A percentile compares a stretch with the other conserved stretches of the same genome.
Evolutionary conservation across 2,329 filamentous ascomycete species (phyloP).

Genomic region (Aureobasidium subglaciale): DNA sequence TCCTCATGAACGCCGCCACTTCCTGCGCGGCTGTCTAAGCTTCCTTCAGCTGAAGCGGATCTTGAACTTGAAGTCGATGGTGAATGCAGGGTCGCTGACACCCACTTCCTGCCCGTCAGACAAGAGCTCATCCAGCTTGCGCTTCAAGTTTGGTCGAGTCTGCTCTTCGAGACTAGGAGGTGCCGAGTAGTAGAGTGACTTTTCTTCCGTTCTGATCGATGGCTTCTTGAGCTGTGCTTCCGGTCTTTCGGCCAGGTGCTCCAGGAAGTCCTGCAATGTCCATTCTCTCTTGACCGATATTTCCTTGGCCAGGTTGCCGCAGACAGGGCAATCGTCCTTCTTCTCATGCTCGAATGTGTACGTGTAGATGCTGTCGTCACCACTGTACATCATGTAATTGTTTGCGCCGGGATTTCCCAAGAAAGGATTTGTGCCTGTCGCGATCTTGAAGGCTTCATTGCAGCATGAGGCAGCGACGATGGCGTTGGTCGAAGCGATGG

Average conservation of each 20-base stretch:
- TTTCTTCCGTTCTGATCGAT: constrained; percentile 70
- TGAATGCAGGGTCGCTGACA: constrained; percentile 88
- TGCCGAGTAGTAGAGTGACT: constrained; percentile 83
- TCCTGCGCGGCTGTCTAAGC: neutral
- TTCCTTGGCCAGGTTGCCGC: constrained; percentile 72
- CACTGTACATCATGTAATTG: constrained; percentile 99
- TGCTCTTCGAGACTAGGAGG: constrained; percentile 76
- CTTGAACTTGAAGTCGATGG: constrained; percentile 60
- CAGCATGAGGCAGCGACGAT: constrained; percentile 94
- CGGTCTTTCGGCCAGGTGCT: constrained; percentile 71
- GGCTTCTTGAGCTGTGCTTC: constrained; percentile 93
- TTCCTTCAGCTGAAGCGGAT: constrained; percentile 37
- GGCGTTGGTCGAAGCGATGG: constrained; percentile 95
- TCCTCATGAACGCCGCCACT: neutral
- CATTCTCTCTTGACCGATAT: constrained; percentile 62
- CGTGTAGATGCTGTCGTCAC: constrained; percentile 91
- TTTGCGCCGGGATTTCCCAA: constrained; percentile 64
- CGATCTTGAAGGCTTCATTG: constrained; percentile 94
- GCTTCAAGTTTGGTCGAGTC: constrained; percentile 73
- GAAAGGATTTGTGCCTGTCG: constrained; percentile 71
- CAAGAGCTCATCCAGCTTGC: constrained; percentile 71
- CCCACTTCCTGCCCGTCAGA: constrained; percentile 78
- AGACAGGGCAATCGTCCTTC: constrained; percentile 92
- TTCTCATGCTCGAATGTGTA: constrained; percentile 94
- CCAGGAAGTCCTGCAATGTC: constrained; percentile 78